Evolutionary conservation across 139 green algal genomes (phyloP), one percentile per base, ranked within the genome.

Genomic region (Coelastrella sp.): DNA sequence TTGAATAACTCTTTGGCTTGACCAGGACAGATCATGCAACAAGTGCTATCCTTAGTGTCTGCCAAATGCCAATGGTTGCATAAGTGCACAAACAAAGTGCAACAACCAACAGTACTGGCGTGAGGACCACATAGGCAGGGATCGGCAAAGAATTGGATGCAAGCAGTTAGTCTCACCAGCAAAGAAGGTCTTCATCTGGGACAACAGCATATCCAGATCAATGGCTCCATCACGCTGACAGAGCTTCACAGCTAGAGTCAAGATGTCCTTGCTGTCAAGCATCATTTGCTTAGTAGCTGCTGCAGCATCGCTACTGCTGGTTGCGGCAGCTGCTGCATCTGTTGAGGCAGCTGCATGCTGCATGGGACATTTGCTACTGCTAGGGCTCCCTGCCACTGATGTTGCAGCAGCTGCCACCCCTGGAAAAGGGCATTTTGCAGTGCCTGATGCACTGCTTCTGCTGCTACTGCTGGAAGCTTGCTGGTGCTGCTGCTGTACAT

Each of bases 171-270:
- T n/a, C 62, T 43, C 4, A 71, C 62, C 62, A 48, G 71, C 71
- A 79, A 79, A 79, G 15, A 79, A 79, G 0, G 71, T 68, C 50
- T 81, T 81, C 74, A 81, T 81, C 25, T 81, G 74, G 5, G 74
- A 81, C n/a, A 84, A 27, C 38, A 84, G 77, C 40, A 84, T 62
- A 35, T 84, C 59, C 21, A 75, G n/a, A n/a, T 84, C 77, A 5
- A 84, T 43, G n/a, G 9, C 23, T 3, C 59, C 43, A 34, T 68
- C 34, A 30, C 37, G 11, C 51, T 81, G 74, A 25, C 34, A 64
- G 37, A 84, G 41, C 77, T 84, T 84, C 35, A 84, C 77, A 19
- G 77, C 77, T 23, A 84, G 60, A 37, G 51, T 73, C 7, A 84
- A 25, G 23, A 84, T 84, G 38, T 84, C 77, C 59, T 74, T 84